Base-by-base conservation (phyloP, 73 alveolate genomes). In the Tetrahymena thermophila region DNA sequence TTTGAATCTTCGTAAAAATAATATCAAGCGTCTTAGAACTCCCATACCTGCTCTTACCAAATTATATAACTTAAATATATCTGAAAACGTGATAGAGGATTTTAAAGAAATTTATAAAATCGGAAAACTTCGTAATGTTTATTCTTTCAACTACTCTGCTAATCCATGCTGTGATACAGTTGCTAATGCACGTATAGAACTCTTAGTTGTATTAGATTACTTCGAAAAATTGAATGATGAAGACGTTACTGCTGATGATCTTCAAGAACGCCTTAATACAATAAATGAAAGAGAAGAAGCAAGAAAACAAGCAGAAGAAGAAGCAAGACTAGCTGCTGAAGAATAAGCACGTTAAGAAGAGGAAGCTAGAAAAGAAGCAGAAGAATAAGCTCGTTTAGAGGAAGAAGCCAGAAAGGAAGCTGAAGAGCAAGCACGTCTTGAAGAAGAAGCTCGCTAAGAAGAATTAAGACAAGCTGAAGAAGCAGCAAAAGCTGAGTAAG, bases 271-370 rank as follows among this genome's bases (percentile, higher is more conserved):
- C n/a, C 89, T 71, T 28, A 71, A 71, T 71, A 71, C 89, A 0
- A 71, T 71, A 71, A 71, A 71, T 71, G 89, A 71, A 71, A 71
- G 89, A 71, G 89, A 71, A 71, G 89, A 71, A n/a, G 89, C 89
- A 28, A n/a, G 89, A 28, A 71, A 71, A 71, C n/a, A 71, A 25
- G 89, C 89, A 8, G 89, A 71, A 71, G 89, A 71, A 25, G 89
- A 71, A 71, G 89, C 89, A 5, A 71, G 89, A 31, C 13, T 71
- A 28, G 89, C 89, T 71, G 89, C 89, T 71, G 89, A 71, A 71
- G 89, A 71, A 71, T 71, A 71, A 31, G 89, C 89, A 28, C 89
- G 89, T 71, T 71, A 28, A 31, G 89, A 71, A 71, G 89, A 71
- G 37, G 89, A 71, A 71, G 89, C 89, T 31, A 71, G 89, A 71